phyloP scores from a whole-genome alignment of 225 moss, liverwort and hornwort genomes.

The Rhytidiadelphus loreus region DNA sequence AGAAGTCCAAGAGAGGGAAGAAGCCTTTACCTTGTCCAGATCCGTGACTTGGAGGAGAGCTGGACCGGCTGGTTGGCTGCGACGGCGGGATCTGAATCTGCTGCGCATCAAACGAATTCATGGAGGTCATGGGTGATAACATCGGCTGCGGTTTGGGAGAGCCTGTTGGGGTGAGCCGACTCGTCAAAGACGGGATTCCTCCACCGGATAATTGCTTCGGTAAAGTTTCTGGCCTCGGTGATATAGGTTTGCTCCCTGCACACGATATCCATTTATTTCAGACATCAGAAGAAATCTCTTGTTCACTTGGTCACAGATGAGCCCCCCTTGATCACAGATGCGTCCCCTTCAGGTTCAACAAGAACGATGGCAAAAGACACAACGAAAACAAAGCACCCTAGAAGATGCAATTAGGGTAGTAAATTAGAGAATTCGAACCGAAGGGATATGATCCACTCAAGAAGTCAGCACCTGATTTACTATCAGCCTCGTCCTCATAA shows the following conservation, averaged over 20 bases:
- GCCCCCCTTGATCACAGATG: background rate
- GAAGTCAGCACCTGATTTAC: background rate
- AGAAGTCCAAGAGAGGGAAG: background rate
- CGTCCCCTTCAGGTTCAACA: background rate
- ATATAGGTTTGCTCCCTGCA: background rate
- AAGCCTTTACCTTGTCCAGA: constrained; percentile 37
- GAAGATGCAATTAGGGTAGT: background rate
- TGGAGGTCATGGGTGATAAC: constrained; percentile 42
- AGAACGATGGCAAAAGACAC: background rate
- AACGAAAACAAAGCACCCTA: background rate
- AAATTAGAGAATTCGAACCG: background rate
- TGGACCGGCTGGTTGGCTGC: constrained; percentile 67
- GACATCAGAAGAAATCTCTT: background rate
- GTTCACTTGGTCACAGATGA: background rate
- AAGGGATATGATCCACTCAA: background rate
- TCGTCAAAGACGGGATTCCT: constrained; percentile 7
- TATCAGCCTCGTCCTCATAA: constrained; percentile 15
- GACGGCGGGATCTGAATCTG: constrained; percentile 58
- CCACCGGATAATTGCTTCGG: background rate
- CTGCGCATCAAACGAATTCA: constrained; percentile 26
- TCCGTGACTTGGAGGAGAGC: constrained; percentile 70
- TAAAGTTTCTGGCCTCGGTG: background rate
- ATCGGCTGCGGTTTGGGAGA: constrained; percentile 56
- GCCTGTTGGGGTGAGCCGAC: constrained; percentile 39
- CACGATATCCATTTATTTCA: background rate